Base-by-base conservation (phyloP, 1,284 basidiomycete genomes). In the Naganishia sp. region DNA sequence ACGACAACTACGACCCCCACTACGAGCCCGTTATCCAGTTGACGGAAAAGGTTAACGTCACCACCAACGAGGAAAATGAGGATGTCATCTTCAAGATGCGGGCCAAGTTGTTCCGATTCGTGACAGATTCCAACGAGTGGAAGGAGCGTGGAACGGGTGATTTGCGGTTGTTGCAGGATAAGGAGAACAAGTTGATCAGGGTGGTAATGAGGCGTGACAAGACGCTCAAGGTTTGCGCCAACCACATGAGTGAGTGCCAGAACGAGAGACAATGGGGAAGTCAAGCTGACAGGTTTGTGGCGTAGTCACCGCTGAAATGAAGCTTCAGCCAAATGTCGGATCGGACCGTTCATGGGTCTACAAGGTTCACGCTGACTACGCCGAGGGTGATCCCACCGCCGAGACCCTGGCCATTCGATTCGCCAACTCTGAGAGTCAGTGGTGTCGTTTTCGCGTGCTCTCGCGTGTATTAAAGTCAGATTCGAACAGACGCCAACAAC, bases 141-240 rank as follows among this genome's bases (percentile, higher is more conserved):
- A 99, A 99, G 82, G 94, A 98, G 82, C 68, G 77, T 31, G 78
- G 77, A 59, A 96, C 93, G 25, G 94, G 93, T 54, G 92, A 95
- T 77, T 91, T 92, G 72, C 88, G 90, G 76, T 83, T 96, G 68
- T 86, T 96, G 71, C 83, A 88, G 76, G 90, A 96, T 84, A 94
- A 90, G 81, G 86, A 87, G 77, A 90, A 88, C 50, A 87, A 89
- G 83, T 98, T 97, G 83, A 86, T 96, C 74, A 87, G 96, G 69
- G 86, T 99, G 70, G 93, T 99, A 78, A 99, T 99, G 96, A 86
- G 96, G 82, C 90, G 96, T 81, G 96, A 99, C 86, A 98, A 98
- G 88, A 99, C 96, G 55, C 86, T 94, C 81, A 99, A 99, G 82
- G 94, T 99, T 79, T 99, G 96, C 83, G 96, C 96, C 69, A 99